Base-by-base conservation (phyloP, 2,329 filamentous ascomycete species). In the Cladosporium austrohemisphaericum region DNA sequence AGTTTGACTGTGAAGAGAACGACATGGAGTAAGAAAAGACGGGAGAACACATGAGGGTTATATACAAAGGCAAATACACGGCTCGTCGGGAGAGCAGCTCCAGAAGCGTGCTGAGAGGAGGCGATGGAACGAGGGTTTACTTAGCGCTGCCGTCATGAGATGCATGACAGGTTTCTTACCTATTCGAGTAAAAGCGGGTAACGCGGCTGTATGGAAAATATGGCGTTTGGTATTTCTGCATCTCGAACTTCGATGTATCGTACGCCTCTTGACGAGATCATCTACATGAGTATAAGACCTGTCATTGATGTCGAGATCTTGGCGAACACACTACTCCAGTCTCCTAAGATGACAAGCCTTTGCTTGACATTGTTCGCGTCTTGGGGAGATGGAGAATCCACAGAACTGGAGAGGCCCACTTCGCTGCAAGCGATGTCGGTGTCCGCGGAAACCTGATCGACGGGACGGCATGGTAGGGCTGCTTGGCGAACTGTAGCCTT, bases 341-440 rank as follows among this genome's bases (percentile, higher is more conserved):
- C 33, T 10, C 33, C 32, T n/a, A n/a, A 20, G 11, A 8, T 5
- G 36, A 38, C 20, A 38, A 38, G 36, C 36, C 19, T 47, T 47
- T 47, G 43, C 33, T 47, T 47, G 23, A 47, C 43, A 28, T 38
- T 22, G 31, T 18, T n/a, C 23, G 31, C 32, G 43, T 47, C 43
- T 47, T 47, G 43, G 38, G 25, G 36, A 47, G 11, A 37, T 47
- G 43, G 43, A 47, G 43, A 47, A 47, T 19, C 6, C 29, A 22
- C 29, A 35, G 25, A 35, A n/a, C 22, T 47, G 19, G 43, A 31
- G 43, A 38, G n/a, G n/a, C 32, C 43, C 43, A 38, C 43, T 22
- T 38, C n/a, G 11, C 18, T 25, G 16, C 43, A 22, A 28, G 43
- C 43, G 23, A 37, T 37, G 16, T 47, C 43, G 43, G 43, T 23